Percentiles rank a stretch among this genome's conserved stretches.
phyloP scores from a whole-genome alignment of 192 early-diverging fungal species.

The Paraglomus brasilianum region DNA sequence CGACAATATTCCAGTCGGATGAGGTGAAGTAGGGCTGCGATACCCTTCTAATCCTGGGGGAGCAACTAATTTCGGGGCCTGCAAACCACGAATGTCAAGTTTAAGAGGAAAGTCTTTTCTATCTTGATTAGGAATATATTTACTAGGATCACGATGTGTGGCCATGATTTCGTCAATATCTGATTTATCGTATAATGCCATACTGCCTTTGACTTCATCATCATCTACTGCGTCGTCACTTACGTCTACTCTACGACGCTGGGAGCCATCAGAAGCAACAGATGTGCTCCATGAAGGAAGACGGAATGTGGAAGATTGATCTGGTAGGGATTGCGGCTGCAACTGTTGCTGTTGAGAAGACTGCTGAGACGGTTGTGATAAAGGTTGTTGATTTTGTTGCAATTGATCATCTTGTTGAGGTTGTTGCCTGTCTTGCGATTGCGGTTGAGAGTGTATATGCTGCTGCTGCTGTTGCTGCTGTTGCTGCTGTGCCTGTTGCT shows the following conservation, averaged over 20 bases:
- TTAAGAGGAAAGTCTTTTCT: constrained; percentile 30
- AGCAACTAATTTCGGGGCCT: constrained; percentile 14
- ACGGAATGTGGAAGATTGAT: constrained; percentile 16
- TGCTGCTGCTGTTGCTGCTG: constrained; percentile 9
- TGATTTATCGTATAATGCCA: constrained; percentile 33
- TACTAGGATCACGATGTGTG: constrained; percentile 22
- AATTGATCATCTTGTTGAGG: neutral
- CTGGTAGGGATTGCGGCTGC: neutral
- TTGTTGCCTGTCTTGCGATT: constrained; percentile 4
- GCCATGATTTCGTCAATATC: constrained; percentile 31
- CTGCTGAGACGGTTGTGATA: neutral
- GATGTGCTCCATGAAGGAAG: constrained; percentile 33
- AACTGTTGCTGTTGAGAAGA: neutral
- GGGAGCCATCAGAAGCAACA: constrained; percentile 26
- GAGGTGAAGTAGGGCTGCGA: constrained; percentile 30
- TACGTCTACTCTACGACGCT: constrained; percentile 16
- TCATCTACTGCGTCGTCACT: constrained; percentile 22
- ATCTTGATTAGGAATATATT: constrained; percentile 20
- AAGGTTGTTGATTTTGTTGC: constrained; percentile 2
- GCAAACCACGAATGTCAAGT: constrained; percentile 31
- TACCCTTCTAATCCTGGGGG: constrained; percentile 26
- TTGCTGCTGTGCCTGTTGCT: constrained; percentile 11
- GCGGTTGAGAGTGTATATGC: constrained; percentile 6
- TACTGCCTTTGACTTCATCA: constrained; percentile 32
- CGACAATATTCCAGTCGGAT: constrained; percentile 1